Percentiles rank a stretch among this genome's conserved stretches.
Conservation (phyloP, 108 stramenopile species). For the Schizochytrium sp. region DNA sequence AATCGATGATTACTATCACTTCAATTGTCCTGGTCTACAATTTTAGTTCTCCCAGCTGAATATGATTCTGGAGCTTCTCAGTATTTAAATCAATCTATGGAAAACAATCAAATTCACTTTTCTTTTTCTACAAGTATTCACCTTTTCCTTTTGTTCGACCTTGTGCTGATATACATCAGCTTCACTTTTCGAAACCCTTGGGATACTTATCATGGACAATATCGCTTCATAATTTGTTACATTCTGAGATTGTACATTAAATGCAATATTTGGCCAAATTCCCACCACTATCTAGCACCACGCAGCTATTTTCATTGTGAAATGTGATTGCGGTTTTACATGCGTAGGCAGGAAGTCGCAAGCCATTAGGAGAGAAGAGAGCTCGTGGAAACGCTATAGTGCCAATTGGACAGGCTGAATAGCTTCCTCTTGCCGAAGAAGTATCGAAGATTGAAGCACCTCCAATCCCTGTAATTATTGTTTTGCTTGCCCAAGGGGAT, state of each 20-base stretch:
- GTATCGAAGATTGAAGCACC: background rate
- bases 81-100: too few species aligned
- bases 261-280: background rate
- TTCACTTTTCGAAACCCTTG: too few species aligned
- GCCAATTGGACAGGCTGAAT: background rate
- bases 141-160: background rate
- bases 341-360: slow-evolving; percentile 19
- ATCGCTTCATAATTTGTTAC: background rate
- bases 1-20: too few species aligned
- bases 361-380: background rate
- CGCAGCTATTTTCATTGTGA: background rate
- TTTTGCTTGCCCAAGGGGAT: background rate
- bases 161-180: background rate
- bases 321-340: background rate
- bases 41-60: background rate
- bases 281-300: background rate
- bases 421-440: background rate
- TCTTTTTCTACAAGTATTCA: background rate
- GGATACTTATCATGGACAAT: too few species aligned
- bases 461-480: background rate
- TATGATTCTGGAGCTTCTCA: background rate
- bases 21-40: background rate
- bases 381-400: background rate
- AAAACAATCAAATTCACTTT: background rate
- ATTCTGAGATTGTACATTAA: background rate